Evolutionary conservation across 2,329 filamentous ascomycete species (phyloP).

Genomic region (Ceratocystis ficicola): DNA sequence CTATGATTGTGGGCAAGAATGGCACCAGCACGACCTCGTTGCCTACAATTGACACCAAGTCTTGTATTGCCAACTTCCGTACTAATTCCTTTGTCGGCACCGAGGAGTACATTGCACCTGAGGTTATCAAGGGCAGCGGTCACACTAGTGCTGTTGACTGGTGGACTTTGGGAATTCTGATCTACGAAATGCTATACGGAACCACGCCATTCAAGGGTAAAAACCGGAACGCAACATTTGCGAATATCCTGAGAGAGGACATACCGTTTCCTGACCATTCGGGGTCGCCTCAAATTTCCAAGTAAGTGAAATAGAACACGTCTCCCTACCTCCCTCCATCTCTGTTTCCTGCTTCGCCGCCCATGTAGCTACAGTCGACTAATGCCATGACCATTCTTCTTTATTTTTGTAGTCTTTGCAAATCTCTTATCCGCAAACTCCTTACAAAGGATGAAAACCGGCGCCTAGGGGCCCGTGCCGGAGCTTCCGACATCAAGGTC

Average conservation of each 20-base stretch:
- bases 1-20: constrained; percentile 90
- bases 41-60: constrained; percentile 96
- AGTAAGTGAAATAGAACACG: constrained; percentile 47
- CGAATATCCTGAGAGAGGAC: constrained; percentile 90
- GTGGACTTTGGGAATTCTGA: constrained; percentile 95
- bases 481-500: constrained; percentile 89
- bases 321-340: too few relatives aligned
- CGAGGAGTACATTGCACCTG: constrained; percentile 96
- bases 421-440: constrained; percentile 88
- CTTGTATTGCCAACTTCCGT: constrained; percentile 94
- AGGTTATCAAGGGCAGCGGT: constrained; percentile 96
- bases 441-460: constrained; percentile 96
- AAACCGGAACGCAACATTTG: constrained; percentile 95
- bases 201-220: constrained; percentile 99
- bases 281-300: constrained; percentile 73
- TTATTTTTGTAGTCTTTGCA: constrained; percentile 59
- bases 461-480: constrained; percentile 81
- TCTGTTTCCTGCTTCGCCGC: not conserved
- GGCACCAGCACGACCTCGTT: constrained; percentile 75
- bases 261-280: constrained; percentile 89
- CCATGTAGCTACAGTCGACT: constrained; percentile 20
- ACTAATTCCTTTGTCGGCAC: constrained; percentile 98
- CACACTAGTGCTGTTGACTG: constrained; percentile 98
- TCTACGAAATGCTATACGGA: constrained; percentile 98
- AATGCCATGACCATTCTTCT: not conserved